These are phyloP conservation scores for Rhododendron ovatum DNA, from an alignment of 148 eudicot species.

Conservation along the genomic window DNA sequence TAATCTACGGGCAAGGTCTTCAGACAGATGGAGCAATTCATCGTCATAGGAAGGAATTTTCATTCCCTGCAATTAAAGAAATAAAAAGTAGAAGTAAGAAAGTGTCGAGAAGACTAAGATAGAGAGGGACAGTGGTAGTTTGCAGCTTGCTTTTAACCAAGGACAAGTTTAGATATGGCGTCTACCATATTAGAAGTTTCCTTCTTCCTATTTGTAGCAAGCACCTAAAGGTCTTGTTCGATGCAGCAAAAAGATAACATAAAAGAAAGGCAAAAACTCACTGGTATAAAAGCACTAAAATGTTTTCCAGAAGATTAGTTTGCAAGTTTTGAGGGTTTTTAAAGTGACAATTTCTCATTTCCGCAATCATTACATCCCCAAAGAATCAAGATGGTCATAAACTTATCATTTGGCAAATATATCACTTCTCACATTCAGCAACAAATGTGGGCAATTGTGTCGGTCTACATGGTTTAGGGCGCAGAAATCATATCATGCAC, in stretches of 20 bases:
- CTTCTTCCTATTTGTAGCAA: not conserved
- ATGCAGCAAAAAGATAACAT: not conserved
- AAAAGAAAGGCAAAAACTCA: not conserved
- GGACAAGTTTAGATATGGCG: not conserved
- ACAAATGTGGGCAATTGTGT: not conserved
- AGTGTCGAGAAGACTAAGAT: not conserved
- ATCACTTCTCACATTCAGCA: not conserved
- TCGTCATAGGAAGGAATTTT: constrained; percentile 80
- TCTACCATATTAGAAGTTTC: not conserved
- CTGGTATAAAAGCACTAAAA: not conserved
- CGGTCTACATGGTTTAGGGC: not conserved
- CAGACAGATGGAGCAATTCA: constrained; percentile 82
- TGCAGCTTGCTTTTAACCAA: not conserved
- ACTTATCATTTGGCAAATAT: not conserved
- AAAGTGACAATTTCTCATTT: not conserved
- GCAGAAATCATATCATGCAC: not conserved
- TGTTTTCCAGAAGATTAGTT: not conserved
- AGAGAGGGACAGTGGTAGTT: not conserved
- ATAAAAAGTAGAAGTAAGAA: not conserved
- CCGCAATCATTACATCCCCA: not conserved
- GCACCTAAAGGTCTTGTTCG: not conserved
- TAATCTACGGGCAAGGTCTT: constrained; percentile 80
- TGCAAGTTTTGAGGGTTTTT: not conserved
- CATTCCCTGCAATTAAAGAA: constrained; percentile 73
- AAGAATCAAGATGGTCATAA: not conserved